Conservation (phyloP, 73 alveolate species). For the Paramecium tetraurelia region DNA sequence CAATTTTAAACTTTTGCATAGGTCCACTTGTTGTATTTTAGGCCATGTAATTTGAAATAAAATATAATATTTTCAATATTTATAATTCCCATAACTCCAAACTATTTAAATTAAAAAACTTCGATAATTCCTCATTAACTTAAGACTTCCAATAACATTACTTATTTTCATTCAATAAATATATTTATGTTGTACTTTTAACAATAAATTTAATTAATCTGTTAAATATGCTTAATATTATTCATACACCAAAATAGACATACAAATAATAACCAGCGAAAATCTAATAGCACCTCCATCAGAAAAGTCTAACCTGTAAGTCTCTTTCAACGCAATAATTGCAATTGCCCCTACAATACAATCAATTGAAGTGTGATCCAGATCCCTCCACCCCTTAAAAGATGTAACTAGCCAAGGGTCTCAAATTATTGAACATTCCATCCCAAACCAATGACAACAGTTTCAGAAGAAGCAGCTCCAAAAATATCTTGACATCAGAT, state of each 20-base stretch:
- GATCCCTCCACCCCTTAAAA: not conserved
- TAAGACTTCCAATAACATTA: not conserved
- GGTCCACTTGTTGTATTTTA: slow-evolving; percentile 48
- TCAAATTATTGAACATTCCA: not conserved
- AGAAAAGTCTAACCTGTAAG: not conserved
- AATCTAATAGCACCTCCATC: not conserved
- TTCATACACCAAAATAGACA: not conserved
- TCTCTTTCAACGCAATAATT: not conserved
- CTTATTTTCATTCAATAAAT: not conserved
- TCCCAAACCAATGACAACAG: not conserved
- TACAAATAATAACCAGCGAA: not conserved
- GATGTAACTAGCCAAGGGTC: not conserved
- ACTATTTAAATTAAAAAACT: not conserved
- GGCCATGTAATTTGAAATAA: not conserved
- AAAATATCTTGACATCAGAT: not conserved
- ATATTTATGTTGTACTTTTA: not conserved
- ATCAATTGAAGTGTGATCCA: not conserved
- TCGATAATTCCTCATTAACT: not conserved
- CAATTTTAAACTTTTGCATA: slow-evolving; percentile 72
- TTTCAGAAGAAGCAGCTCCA: not conserved
- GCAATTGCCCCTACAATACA: not conserved
- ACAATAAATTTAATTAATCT: not conserved
- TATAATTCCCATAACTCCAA: not conserved
- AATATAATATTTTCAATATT: not conserved
- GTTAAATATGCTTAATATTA: not conserved